A percentile compares a stretch with the other conserved stretches of the same genome.
These are phyloP conservation scores for Penicillium riverlandense DNA, from an alignment of 495 filamentous ascomycete species.

Conservation along the genomic window DNA sequence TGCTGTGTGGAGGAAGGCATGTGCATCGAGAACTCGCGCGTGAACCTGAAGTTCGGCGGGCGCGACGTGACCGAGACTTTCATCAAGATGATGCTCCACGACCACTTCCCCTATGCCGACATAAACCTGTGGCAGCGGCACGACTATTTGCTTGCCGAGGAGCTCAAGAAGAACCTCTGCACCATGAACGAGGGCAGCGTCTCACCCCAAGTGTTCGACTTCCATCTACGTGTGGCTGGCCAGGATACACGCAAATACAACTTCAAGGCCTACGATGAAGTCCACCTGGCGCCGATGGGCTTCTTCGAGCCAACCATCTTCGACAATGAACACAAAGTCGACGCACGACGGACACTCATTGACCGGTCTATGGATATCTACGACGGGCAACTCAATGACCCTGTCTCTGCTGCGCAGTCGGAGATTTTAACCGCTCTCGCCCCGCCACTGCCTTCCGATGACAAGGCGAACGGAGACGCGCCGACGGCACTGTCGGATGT, in stretches of 20 bases:
- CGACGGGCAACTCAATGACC: constrained; percentile 84
- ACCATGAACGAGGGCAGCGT: constrained; percentile 81
- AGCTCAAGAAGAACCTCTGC: constrained; percentile 84
- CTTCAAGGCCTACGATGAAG: constrained; percentile 94
- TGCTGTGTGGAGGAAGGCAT: constrained; percentile 97
- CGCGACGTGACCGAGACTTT: constrained; percentile 90
- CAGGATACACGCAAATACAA: constrained; percentile 84
- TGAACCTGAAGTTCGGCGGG: constrained; percentile 93
- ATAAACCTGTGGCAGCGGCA: constrained; percentile 87
- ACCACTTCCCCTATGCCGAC: constrained; percentile 87
- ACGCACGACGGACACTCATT: constrained; percentile 68
- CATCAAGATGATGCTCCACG: constrained; percentile 92
- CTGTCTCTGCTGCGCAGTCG: constrained; percentile 75
- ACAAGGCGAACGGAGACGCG: constrained; percentile 25
- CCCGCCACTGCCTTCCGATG: constrained; percentile 41
- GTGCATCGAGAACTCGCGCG: constrained; percentile 81
- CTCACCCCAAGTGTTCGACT: constrained; percentile 71
- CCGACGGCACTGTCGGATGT: constrained; percentile 19
- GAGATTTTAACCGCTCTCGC: constrained; percentile 65
- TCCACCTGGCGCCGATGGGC: constrained; percentile 83
- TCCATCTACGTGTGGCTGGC: constrained; percentile 80
- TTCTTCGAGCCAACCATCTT: constrained; percentile 84
- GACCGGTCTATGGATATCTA: constrained; percentile 87
- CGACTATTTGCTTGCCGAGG: constrained; percentile 89
- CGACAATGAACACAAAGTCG: constrained; percentile 70